Base-by-base conservation (phyloP, 2,329 filamentous ascomycete species). In the Epichloe glyceriae region DNA sequence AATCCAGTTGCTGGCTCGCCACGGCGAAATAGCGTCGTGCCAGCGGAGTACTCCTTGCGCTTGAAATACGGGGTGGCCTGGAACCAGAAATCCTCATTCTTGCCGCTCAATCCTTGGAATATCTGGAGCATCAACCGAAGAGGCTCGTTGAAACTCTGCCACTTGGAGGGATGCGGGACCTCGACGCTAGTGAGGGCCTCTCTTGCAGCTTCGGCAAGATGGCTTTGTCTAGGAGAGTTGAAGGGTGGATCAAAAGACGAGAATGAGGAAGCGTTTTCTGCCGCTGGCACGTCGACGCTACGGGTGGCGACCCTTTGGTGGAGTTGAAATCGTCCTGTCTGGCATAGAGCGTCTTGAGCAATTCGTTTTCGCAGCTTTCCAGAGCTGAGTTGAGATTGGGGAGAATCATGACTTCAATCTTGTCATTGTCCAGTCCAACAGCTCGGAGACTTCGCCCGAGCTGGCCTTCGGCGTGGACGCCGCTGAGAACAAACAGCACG, bases 21-120 rank as follows among this genome's bases (percentile, higher is more conserved):
- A 38, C 85, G 80, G 4, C 78, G 75, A 67, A 91, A 98, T 2
- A 98, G 71, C 3, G 88, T 73, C 0, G 82, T 82, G 3, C 87
- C 88, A 0, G 82, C 76, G 0, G 74, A 58, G 55, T 84, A 87
- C 53, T 85, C 79, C 54, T 79, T 79, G 43, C 80, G 79, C 39
- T 72, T 69, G 62, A 98, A 96, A 69, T 86, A 97, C 0, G 78
- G 73, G 4, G 80, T 80, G 0, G 83, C 83, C 1, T 80, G 80
- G 67, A 90, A 91, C 93, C 93, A 98, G 64, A 97, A 97, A 66
- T 96, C 90, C 65, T 95, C 89, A 61, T 91, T 93, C 65, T 86
- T 82, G 49, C 81, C 73, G 48, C 87, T 94, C 12, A 96, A 73
- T 43, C 88, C 86, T 62, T 93, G 85, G 70, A 98, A 97, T n/a